phyloP scores from a whole-genome alignment of 73 alveolate species.

The Paramecium tetraurelia region DNA sequence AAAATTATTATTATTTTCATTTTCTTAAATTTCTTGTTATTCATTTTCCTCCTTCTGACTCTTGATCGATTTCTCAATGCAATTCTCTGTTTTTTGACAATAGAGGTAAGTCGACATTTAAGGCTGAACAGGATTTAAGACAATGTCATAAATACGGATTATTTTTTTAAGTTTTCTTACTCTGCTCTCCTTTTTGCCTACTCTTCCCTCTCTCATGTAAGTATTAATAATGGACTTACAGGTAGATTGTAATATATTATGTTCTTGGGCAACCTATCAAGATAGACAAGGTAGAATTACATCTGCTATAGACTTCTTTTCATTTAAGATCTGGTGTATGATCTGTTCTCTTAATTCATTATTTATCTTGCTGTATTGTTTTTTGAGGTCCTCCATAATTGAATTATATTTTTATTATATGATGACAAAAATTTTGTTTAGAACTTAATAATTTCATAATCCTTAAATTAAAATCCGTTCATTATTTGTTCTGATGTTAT shows the following conservation, averaged over 20 bases:
- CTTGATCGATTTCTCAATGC: not conserved
- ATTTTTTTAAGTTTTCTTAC: constrained; percentile 33
- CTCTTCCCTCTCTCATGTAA: constrained; percentile 49
- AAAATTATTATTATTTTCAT: not conserved
- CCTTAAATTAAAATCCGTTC: not conserved
- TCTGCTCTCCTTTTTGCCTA: constrained; percentile 51
- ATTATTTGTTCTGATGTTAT: not conserved
- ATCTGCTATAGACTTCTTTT: not conserved
- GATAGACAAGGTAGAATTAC: not conserved
- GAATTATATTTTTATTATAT: not conserved
- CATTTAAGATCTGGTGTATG: not conserved
- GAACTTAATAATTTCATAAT: not conserved
- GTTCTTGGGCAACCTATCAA: not conserved
- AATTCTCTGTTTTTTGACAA: not conserved
- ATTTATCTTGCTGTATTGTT: not conserved
- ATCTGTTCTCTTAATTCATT: constrained; percentile 4
- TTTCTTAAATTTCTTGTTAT: not conserved
- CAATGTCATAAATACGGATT: not conserved
- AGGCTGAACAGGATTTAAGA: not conserved
- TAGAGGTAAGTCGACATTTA: not conserved
- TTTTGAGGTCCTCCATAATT: not conserved
- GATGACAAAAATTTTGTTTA: not conserved
- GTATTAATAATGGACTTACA: constrained; percentile 43
- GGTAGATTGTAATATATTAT: constrained; percentile 5
- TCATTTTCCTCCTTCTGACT: not conserved